Conservation (phyloP, 1,139 yeast genomes). For the Hemisphaericaspora lyxosophila region DNA sequence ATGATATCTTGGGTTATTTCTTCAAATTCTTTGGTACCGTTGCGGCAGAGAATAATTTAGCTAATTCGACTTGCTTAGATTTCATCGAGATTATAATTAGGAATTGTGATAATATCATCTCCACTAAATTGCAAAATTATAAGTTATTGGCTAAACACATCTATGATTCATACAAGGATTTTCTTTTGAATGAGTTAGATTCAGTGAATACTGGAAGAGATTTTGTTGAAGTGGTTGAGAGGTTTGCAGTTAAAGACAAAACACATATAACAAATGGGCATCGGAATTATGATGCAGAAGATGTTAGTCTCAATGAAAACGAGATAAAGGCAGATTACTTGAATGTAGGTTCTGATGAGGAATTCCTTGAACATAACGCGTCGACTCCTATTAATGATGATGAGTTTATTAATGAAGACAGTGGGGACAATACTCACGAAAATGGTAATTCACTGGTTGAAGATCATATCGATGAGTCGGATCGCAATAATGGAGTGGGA, state of each 20-base stretch:
- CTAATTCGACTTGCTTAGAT: constrained; percentile 77
- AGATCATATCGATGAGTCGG: constrained; percentile 6
- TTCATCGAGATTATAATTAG: constrained; percentile 55
- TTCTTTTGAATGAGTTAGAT: constrained; percentile 16
- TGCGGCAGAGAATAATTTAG: constrained; percentile 56
- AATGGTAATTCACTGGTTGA: constrained; percentile 5
- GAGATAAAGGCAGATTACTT: constrained; percentile 20
- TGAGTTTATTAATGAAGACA: constrained; percentile 15
- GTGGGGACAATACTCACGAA: constrained; percentile 4
- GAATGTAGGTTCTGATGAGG: constrained; percentile 26
- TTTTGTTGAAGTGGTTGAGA: constrained; percentile 30
- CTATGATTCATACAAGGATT: constrained; percentile 36
- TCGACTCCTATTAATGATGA: constrained; percentile 30
- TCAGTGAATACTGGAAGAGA: constrained; percentile 35
- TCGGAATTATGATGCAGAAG: constrained; percentile 26
- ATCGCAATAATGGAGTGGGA: no score
- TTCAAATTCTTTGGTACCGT: constrained; percentile 53
- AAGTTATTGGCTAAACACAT: constrained; percentile 51
- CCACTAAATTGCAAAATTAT: constrained; percentile 38
- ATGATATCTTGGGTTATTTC: constrained; percentile 52
- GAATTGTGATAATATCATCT: constrained; percentile 25
- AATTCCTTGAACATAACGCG: constrained; percentile 21
- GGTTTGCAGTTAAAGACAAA: constrained; percentile 25
- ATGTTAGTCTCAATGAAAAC: constrained; percentile 9
- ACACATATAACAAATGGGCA: constrained; percentile 19